Conservation (phyloP, 768 basidiomycete species). For the Kwoniella sp. region DNA sequence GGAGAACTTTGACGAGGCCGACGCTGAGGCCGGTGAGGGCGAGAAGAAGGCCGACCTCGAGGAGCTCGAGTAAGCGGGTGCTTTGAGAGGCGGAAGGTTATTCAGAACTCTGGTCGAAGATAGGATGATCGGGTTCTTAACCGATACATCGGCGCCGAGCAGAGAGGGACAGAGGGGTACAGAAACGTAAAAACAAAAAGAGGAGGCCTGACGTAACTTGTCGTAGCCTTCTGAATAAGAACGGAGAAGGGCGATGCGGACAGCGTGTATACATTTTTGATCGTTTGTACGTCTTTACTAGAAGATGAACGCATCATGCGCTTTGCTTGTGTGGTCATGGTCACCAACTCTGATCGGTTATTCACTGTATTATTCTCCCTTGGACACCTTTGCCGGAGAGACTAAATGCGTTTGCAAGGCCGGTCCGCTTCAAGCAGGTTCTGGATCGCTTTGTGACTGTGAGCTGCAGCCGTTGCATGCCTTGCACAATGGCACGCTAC, state of each 20-base stretch:
- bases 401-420: no score
- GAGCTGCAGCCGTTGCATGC: no score
- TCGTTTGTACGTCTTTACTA: constrained; percentile 6
- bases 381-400: no score
- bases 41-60: constrained; percentile 58
- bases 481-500: no score
- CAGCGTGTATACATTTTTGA: constrained; percentile 6
- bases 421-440: no score
- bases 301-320: constrained; percentile 7
- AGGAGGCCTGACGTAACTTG: neutral
- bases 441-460: no score
- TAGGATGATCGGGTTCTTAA: no score
- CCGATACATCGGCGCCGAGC: no score
- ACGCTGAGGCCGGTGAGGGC: constrained; percentile 20
- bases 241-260: neutral
- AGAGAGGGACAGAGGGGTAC: neutral
- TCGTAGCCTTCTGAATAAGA: neutral
- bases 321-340: neutral
- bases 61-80: constrained; percentile 57
- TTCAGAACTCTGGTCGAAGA: no score
- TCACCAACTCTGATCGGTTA: no score
- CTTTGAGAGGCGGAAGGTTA: neutral
- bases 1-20: constrained; percentile 81
- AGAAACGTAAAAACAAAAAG: neutral
- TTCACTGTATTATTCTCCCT: no score